Base-by-base conservation (phyloP, 345 rosid species). In the Toxicodendron radicans region DNA sequence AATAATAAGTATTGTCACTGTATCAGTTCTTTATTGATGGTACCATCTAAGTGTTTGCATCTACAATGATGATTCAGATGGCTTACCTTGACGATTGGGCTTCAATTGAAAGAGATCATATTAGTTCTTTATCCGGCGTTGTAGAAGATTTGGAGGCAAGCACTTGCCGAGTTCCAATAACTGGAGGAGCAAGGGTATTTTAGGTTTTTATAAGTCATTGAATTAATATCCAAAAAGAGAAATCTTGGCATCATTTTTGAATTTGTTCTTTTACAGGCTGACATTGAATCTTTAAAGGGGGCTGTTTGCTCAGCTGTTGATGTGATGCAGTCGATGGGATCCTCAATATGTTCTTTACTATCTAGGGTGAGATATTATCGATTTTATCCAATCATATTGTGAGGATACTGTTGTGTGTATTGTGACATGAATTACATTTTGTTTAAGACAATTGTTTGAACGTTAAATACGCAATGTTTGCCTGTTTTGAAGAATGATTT, bases 251-350 rank as follows among this genome's bases (percentile, higher is more conserved):
- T 80, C 65, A 73, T 72, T 48, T 54, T 59, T 41, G 12, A 35
- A 13, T 73, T 73, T 75, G 2, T 48, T 21, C 79, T 64, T 54
- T 30, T 72, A 69, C 97, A 95, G 99, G 97, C 80, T 73, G 97
- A 96, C 66, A 73, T 73, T 74, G 94, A 89, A 78, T 87, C 94
- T 23, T 73, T 96, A 85, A 88, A 89, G 82, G 81, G 80, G 74
- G 97, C 95, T 76, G 78, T 93, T 86, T 85, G 89, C 82, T 91
- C 97, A 17, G 98, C 97, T 63, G 92, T 93, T 45, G 97, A 90
- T 72, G 92, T 96, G 81, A 88, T 96, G 97, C 95, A 88, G 77
- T 86, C 91, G 57, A 89, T 91, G 85, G 97, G 94, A 88, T 86
- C 90, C 48, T 88, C 93, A 72, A 86, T 90, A 72, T 85, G 87